A percentile compares a stretch with the other conserved stretches of the same genome.
phyloP scores from a whole-genome alignment of 176 grass and related monocot genomes.

The Rhipidocladum racemiflorum region DNA sequence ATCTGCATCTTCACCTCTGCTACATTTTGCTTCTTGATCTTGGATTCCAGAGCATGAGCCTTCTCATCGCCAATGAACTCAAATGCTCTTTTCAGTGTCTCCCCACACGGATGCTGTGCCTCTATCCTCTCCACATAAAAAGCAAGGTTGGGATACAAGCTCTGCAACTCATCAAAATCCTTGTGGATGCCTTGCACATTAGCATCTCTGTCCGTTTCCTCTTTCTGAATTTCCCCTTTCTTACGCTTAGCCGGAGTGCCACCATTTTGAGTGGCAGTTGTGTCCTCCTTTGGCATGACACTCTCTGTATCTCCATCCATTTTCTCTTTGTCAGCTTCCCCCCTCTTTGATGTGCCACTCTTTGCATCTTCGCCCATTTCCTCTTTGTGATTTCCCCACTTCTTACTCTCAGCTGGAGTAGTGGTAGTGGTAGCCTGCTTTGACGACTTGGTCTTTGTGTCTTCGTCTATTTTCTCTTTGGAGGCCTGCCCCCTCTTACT shows the following conservation, averaged over 20 bases:
- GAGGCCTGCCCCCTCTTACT: not conserved
- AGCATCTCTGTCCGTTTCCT: slow-evolving; percentile 20
- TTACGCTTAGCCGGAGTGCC: not conserved
- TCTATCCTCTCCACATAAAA: slow-evolving; percentile 24
- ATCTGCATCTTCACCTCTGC: not conserved
- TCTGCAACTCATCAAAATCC: slow-evolving; percentile 29
- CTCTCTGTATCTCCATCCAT: not conserved
- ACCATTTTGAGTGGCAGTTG: not conserved
- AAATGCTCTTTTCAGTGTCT: slow-evolving; percentile 44
- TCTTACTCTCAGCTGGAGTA: slow-evolving; percentile 7
- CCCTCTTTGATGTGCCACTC: not conserved
- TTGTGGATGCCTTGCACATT: not conserved
- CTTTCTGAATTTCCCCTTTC: not conserved
- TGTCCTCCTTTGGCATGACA: not conserved
- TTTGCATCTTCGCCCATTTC: not conserved
- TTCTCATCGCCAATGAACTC: slow-evolving; percentile 34
- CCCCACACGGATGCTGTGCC: slow-evolving; percentile 27
- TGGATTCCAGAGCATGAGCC: slow-evolving; percentile 32
- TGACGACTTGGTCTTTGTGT: not conserved
- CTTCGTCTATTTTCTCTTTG: not conserved
- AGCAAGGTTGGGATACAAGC: slow-evolving; percentile 40
- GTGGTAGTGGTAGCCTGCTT: not conserved
- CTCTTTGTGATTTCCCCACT: not conserved
- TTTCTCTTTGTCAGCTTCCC: slow-evolving; percentile 16
- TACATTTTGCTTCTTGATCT: slow-evolving; percentile 20